Evolutionary conservation across 2,329 filamentous ascomycete genomes (phyloP).

Genomic region (Aspergillus ustus): DNA sequence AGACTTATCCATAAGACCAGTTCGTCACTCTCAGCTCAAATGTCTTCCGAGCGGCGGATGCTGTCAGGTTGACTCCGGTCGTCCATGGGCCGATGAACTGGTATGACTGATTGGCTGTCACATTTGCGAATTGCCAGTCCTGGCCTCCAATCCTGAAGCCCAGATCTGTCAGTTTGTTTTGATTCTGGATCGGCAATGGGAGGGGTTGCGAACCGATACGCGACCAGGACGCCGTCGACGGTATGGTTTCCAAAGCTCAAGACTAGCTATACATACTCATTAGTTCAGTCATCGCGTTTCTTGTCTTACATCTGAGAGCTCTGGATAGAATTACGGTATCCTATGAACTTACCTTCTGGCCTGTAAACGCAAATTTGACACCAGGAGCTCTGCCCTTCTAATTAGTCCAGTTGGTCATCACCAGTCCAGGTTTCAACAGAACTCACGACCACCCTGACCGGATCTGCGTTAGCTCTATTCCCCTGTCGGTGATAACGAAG

Average conservation of each 20-base stretch:
- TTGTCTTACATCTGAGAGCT: no score
- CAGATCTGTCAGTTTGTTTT: neutral
- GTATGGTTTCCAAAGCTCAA: conserved; percentile 59
- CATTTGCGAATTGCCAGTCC: conserved; percentile 66
- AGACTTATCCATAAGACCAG: conserved; percentile 58
- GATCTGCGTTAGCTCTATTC: neutral
- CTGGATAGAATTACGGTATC: no score
- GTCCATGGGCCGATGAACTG: conserved; percentile 58
- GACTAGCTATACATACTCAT: conserved; percentile 42
- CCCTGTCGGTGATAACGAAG: neutral
- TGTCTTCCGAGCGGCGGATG: conserved; percentile 42
- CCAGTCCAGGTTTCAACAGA: no score
- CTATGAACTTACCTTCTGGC: conserved; percentile 43
- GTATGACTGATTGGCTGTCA: conserved; percentile 61
- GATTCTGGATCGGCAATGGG: no score
- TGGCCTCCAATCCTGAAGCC: conserved; percentile 58
- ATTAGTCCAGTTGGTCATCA: neutral
- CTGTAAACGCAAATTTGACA: conserved; percentile 61
- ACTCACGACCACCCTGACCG: conserved; percentile 59
- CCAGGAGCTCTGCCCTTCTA: conserved; percentile 51
- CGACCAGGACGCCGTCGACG: conserved; percentile 56
- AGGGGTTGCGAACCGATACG: conserved; percentile 46
- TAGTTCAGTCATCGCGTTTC: neutral
- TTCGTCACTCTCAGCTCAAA: conserved; percentile 66
- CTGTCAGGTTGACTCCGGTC: conserved; percentile 47